These are phyloP conservation scores for Aleurites moluccanus DNA, from an alignment of 441 rosid genomes.

Conservation along the genomic window DNA sequence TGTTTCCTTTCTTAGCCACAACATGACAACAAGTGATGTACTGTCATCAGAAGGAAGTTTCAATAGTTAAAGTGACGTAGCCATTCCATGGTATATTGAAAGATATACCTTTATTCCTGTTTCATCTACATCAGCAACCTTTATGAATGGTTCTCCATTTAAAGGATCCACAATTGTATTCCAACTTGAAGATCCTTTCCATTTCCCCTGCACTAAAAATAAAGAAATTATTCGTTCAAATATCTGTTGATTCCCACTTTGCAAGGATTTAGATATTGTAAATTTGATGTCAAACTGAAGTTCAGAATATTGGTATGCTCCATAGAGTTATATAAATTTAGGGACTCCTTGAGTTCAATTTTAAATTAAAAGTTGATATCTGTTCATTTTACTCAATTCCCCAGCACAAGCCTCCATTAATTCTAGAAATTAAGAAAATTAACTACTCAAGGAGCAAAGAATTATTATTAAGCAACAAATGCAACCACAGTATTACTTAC, in stretches of 20 bases:
- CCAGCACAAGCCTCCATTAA: neutral
- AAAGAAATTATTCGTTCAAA: constrained; percentile 17
- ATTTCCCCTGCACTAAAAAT: constrained; percentile 82
- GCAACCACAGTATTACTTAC: constrained; percentile 34
- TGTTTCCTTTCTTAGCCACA: constrained; percentile 3
- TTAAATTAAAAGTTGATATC: neutral
- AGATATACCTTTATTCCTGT: constrained; percentile 61
- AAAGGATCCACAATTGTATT: constrained; percentile 79
- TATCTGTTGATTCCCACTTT: neutral
- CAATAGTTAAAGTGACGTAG: constrained; percentile 5
- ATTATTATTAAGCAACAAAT: neutral
- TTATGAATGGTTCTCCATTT: constrained; percentile 93
- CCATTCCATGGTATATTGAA: neutral
- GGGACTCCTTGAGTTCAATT: neutral
- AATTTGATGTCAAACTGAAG: neutral
- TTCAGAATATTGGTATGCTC: neutral
- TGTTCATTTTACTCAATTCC: neutral
- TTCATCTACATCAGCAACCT: constrained; percentile 80
- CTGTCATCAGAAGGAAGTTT: neutral
- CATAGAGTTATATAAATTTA: neutral
- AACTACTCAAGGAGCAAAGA: neutral
- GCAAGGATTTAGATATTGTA: neutral
- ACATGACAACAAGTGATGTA: neutral
- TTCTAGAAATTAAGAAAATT: neutral
- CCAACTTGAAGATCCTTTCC: constrained; percentile 68